Evolutionary conservation across 306 rosid species (phyloP).

Genomic region (Ceratonia siliqua): DNA sequence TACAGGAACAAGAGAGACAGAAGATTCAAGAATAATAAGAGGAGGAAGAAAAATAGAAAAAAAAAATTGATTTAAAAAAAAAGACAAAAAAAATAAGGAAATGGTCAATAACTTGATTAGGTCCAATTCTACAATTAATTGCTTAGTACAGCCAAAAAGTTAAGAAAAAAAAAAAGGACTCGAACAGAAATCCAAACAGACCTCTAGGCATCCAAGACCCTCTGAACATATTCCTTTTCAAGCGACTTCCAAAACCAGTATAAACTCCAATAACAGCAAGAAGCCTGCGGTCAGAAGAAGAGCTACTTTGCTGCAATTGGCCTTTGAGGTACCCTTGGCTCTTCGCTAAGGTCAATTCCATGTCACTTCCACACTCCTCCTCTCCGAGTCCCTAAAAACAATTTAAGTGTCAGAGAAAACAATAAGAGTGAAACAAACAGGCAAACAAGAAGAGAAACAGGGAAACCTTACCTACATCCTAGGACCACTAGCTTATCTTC

Average conservation of each 20-base stretch:
- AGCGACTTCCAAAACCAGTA: slow-evolving; percentile 90
- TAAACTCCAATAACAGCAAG: slow-evolving; percentile 95
- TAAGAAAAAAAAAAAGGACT: too few relatives aligned
- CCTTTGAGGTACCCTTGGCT: slow-evolving; percentile 93
- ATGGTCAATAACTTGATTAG: too few relatives aligned
- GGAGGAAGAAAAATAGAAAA: too few relatives aligned
- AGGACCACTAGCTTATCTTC: slow-evolving; percentile 86
- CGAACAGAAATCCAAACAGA: slow-evolving; percentile 41
- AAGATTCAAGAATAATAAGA: too few relatives aligned
- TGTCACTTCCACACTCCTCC: slow-evolving; percentile 94
- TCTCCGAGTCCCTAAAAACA: slow-evolving; percentile 72
- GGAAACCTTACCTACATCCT: slow-evolving; percentile 73
- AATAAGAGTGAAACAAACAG: slow-evolving; percentile 1
- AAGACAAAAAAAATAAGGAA: too few relatives aligned
- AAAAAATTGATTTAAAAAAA: too few relatives aligned
- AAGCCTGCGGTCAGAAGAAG: slow-evolving; percentile 66
- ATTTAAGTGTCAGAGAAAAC: slow-evolving; percentile 4
- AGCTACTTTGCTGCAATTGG: slow-evolving; percentile 44
- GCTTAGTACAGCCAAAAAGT: too few relatives aligned
- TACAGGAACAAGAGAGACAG: too few relatives aligned
- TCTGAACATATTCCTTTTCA: slow-evolving; percentile 76
- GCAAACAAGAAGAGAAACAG: neutral
- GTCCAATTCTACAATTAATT: too few relatives aligned
- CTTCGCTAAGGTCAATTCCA: slow-evolving; percentile 92
- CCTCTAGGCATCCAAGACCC: slow-evolving; percentile 99